Base-by-base conservation (phyloP, 768 basidiomycete species). In the Suillus variegatus region DNA sequence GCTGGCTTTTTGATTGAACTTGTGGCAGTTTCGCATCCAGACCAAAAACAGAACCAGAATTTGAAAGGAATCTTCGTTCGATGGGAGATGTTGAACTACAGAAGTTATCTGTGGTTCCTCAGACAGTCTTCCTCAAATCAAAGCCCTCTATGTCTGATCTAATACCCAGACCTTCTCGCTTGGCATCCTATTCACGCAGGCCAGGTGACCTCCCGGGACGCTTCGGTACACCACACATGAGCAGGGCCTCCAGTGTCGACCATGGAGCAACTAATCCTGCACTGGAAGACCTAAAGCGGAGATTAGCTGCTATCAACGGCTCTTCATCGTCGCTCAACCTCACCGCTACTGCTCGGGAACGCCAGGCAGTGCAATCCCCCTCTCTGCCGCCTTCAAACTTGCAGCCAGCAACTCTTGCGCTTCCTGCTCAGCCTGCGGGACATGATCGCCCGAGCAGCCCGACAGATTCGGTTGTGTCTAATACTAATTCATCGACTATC, bases 41-140 rank as follows among this genome's bases (percentile, higher is more conserved):
- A 22, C 68, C 88, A 40, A 86, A 79, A 63, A 76, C 82, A 28
- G 91, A 93, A 66, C 83, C 81, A 44, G 90, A 91, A 68, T 76
- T 84, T 0, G 88, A 88, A 22, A 84, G 84, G 70, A 84, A 82
- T 65, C 80, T 93, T 28, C 90, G 87, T 73, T 81, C 86, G 6
- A 84, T 82, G 10, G 86, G 85, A 22, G 86, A 90, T 58, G 82
- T 94, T 41, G 91, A 94, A 65, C 83, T 99, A 47, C 91, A 91
- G 70, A 94, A 93, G 71, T 86, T 98, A 4, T 90, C 91, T 1
- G 90, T 96, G 6, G 92, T 95, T 0, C 94, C 95, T 14, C 94
- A 93, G 65, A 97, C 94, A 0, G 88, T 97, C 22, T 97, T 98
- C 76, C 80, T 97, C 69, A 92, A 85, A 70, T 73, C 85, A n/a